Evolutionary conservation across 257 asterid genomes (phyloP).

Genomic region (Primulina tabacum): DNA sequence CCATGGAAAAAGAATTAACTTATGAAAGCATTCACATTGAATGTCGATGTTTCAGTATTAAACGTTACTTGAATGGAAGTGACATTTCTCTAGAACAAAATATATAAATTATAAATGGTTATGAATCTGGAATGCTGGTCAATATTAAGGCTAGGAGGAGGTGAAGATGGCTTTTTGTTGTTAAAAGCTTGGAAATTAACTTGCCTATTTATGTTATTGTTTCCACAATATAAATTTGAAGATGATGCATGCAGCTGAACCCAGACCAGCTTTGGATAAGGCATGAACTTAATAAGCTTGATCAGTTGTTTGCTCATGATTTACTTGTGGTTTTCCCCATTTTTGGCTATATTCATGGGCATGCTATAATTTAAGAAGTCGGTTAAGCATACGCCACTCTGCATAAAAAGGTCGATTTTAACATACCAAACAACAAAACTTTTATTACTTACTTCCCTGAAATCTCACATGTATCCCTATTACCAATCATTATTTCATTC

Average conservation of each 20-base stretch:
- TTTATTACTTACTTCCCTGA: not conserved
- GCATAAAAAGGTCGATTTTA: not conserved
- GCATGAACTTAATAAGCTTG: not conserved
- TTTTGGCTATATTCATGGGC: not conserved
- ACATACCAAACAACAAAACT: not conserved
- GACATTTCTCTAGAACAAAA: too few relatives aligned
- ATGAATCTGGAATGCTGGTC: not conserved
- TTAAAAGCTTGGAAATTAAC: not conserved
- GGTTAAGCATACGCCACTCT: not conserved
- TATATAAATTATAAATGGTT: not conserved
- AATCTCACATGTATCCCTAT: not conserved
- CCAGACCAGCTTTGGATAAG: not conserved
- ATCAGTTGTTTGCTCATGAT: not conserved
- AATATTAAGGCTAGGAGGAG: not conserved
- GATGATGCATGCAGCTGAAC: not conserved
- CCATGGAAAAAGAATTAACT: not conserved
- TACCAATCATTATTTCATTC: not conserved
- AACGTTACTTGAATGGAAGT: too few relatives aligned
- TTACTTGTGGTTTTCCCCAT: not conserved
- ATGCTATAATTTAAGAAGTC: not conserved
- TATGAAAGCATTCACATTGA: not conserved
- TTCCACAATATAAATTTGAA: not conserved
- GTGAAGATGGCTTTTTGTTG: not conserved
- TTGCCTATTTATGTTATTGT: not conserved
- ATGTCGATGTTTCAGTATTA: not conserved